phyloP scores from a whole-genome alignment of 768 basidiomycete species.

The Rhodosporidiobolus sp. region DNA sequence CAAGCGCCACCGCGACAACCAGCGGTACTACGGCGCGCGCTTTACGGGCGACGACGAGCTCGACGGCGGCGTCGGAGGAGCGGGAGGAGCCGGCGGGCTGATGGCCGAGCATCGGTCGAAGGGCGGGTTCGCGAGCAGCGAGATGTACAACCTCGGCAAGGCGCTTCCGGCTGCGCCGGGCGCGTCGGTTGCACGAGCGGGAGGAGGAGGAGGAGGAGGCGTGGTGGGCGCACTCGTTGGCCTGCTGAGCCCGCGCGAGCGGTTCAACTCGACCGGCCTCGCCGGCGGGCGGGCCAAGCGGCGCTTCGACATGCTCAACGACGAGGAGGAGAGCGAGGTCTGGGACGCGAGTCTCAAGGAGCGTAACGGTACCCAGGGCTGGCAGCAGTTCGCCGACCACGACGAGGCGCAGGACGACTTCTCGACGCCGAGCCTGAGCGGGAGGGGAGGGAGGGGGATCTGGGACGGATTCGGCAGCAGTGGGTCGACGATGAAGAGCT shows the following conservation, averaged over 20 bases:
- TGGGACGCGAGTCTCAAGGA: not conserved
- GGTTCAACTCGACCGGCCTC: not conserved
- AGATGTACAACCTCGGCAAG: slow-evolving; percentile 19
- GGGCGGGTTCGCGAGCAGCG: slow-evolving; percentile 4
- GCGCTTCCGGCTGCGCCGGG: not conserved
- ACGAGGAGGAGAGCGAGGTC: slow-evolving; percentile 22
- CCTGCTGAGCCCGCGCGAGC: not conserved
- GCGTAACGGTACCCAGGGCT: not conserved
- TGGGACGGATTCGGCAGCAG: slow-evolving; percentile 20
- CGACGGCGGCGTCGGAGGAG: slow-evolving; percentile 9
- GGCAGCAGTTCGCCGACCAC: slow-evolving; percentile 25
- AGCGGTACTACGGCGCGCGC: not conserved
- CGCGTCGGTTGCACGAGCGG: not conserved
- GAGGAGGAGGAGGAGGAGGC: not conserved
- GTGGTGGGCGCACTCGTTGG: not conserved
- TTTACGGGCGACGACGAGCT: not conserved
- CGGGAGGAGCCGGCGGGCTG: not conserved
- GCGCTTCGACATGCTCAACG: slow-evolving; percentile 33
- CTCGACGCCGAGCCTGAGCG: not conserved
- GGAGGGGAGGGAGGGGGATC: slow-evolving; percentile 20
- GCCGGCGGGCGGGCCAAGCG: not conserved
- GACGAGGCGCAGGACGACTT: not conserved
- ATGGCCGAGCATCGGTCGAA: slow-evolving; percentile 9
- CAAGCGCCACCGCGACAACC: not conserved
- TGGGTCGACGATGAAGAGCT: slow-evolving; percentile 1